Percentiles rank a stretch among this genome's conserved stretches.
Conservation (phyloP, 139 green algal species). For the Microglena sp. region DNA sequence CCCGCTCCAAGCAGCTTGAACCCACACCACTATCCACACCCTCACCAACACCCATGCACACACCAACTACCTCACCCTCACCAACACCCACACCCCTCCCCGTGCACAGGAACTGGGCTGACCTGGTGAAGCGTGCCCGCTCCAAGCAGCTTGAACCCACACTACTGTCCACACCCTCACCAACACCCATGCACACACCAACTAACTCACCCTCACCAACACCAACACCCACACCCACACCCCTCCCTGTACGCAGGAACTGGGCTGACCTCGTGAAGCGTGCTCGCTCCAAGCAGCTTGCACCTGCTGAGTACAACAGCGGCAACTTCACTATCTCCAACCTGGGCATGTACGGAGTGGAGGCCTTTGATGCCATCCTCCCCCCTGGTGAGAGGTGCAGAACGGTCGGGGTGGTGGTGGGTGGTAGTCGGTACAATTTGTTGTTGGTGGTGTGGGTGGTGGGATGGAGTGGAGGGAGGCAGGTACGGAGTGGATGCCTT, state of each 20-base stretch:
- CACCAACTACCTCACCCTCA: too few relatives aligned
- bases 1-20: conserved; percentile 82
- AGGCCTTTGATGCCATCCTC: conserved; percentile 94
- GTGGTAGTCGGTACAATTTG: too few relatives aligned
- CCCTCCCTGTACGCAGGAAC: too few relatives aligned
- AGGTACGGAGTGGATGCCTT: conserved; percentile 87
- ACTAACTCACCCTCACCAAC: too few relatives aligned
- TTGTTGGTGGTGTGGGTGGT: too few relatives aligned
- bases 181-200: too few relatives aligned
- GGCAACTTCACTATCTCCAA: conserved; percentile 98
- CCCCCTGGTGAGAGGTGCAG: conserved; percentile 60
- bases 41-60: too few relatives aligned
- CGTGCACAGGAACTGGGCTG: conserved; percentile 39
- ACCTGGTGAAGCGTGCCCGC: conserved; percentile 86
- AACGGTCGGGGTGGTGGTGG: too few relatives aligned
- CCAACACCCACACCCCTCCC: too few relatives aligned
- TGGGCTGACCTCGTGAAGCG: conserved; percentile 78
- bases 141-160: conserved; percentile 81
- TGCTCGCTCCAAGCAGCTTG: conserved; percentile 86
- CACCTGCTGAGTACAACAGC: conserved; percentile 69
- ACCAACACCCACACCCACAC: too few relatives aligned
- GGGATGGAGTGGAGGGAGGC: not conserved
- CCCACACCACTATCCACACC: too few relatives aligned
- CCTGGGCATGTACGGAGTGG: conserved; percentile 97
- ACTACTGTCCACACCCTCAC: too few relatives aligned